Conservation (phyloP, 2,329 filamentous ascomycete species). For the Cercospora brassicicola region DNA sequence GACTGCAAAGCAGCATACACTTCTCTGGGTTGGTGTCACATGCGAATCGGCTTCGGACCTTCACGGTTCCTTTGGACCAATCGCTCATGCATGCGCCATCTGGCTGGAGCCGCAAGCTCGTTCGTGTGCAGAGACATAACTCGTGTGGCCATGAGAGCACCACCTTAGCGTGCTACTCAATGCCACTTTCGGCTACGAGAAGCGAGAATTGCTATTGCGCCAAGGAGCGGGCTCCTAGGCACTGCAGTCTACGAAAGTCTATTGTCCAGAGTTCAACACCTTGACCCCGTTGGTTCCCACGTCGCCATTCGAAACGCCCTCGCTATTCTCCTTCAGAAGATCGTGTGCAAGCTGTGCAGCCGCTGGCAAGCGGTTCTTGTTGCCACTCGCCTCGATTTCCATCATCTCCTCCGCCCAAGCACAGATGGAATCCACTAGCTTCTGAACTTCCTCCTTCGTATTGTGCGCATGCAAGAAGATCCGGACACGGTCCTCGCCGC, state of each 20-base stretch:
- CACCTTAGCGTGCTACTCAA: not conserved
- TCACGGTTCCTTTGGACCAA: not conserved
- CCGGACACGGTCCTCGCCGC: not conserved
- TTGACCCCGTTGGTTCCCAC: not conserved
- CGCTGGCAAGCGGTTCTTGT: not conserved
- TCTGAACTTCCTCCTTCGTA: constrained; percentile 4
- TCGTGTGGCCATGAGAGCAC: not conserved
- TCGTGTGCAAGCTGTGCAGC: not conserved
- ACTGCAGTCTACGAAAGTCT: not conserved
- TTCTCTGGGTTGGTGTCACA: not conserved
- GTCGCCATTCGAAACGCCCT: not conserved
- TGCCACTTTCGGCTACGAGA: not conserved
- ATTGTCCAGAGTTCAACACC: not conserved
- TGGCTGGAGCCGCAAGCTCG: not conserved
- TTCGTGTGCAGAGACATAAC: not conserved
- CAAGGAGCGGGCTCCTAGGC: not conserved
- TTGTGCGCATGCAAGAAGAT: constrained; percentile 4
- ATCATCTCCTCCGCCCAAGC: constrained; percentile 9
- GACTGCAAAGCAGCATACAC: not conserved
- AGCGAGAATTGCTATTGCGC: not conserved
- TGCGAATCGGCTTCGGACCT: not conserved
- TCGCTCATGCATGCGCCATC: not conserved
- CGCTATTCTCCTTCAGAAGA: not conserved
- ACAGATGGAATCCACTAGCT: constrained; percentile 2
- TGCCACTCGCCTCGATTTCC: not conserved